Evolutionary conservation across 257 asterid genomes (phyloP).

Genomic region (Schizonepeta tenuifolia): DNA sequence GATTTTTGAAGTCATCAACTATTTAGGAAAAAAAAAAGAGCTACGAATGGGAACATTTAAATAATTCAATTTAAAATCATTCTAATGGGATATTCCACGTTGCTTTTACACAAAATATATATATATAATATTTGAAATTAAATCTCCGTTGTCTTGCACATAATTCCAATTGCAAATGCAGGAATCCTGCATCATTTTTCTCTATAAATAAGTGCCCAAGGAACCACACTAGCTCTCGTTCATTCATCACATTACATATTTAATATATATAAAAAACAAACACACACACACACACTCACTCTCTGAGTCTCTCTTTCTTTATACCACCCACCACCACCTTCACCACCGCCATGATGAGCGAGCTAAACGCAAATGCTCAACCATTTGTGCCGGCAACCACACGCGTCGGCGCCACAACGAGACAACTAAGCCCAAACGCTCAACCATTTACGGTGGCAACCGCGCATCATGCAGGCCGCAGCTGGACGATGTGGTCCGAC

Average conservation of each 20-base stretch:
- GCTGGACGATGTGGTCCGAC: not conserved
- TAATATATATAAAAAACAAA: not conserved
- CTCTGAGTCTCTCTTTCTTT: too few species aligned
- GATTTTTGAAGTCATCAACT: not conserved
- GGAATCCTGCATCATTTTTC: not conserved
- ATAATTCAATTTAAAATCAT: not conserved
- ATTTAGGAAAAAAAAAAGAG: not conserved
- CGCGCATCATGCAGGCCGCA: not conserved
- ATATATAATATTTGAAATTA: too few species aligned
- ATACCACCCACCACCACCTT: not conserved
- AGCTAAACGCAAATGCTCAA: slow-evolving; percentile 1
- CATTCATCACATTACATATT: not conserved
- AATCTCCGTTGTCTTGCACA: not conserved
- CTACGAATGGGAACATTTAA: not conserved
- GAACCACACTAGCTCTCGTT: not conserved
- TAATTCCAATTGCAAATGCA: not conserved
- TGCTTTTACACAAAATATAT: too few species aligned
- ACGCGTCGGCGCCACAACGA: not conserved
- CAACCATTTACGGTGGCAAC: not conserved
- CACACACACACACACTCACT: not conserved
- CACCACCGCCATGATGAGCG: not conserved
- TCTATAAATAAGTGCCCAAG: not conserved
- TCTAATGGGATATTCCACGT: not conserved
- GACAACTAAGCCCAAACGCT: not conserved
- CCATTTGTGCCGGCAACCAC: not conserved